A percentile compares a stretch with the other conserved stretches of the same genome.
These are phyloP conservation scores for Pisolithus albus DNA, from an alignment of 768 basidiomycete genomes.

Conservation along the genomic window DNA sequence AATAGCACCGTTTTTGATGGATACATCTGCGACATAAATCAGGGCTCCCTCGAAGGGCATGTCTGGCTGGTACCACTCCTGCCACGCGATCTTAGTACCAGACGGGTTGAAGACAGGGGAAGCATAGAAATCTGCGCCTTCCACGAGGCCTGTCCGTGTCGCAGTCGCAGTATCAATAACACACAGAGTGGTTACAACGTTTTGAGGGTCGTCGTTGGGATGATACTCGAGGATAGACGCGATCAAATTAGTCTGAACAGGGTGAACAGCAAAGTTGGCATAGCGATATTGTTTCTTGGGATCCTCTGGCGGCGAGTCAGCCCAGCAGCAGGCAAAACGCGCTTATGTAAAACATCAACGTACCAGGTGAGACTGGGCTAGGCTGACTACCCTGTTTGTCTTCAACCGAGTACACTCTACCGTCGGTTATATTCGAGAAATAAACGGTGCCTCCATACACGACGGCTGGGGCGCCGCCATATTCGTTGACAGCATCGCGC, in stretches of 20 bases:
- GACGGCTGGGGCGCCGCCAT: slow-evolving; percentile 54
- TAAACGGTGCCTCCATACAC: slow-evolving; percentile 41
- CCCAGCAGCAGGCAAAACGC: too few species aligned
- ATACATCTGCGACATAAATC: slow-evolving; percentile 43
- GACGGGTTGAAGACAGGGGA: slow-evolving; percentile 49
- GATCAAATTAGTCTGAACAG: slow-evolving; percentile 41
- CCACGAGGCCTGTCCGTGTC: slow-evolving; percentile 34
- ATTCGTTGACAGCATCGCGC: slow-evolving; percentile 53
- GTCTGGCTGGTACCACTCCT: slow-evolving; percentile 57
- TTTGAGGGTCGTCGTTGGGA: slow-evolving; percentile 35
- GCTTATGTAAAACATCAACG: slow-evolving; percentile 3
- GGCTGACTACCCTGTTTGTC: slow-evolving; percentile 24
- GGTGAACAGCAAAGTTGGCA: slow-evolving; percentile 51
- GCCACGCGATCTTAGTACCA: slow-evolving; percentile 50
- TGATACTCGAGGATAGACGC: slow-evolving; percentile 65
- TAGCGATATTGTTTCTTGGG: slow-evolving; percentile 29
- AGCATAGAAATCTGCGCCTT: slow-evolving; percentile 64
- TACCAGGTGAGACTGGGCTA: slow-evolving; percentile 52
- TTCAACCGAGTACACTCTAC: slow-evolving; percentile 40
- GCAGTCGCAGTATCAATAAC: slow-evolving; percentile 41
- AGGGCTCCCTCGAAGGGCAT: slow-evolving; percentile 63
- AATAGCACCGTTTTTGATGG: slow-evolving; percentile 5
- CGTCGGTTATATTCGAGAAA: slow-evolving; percentile 51
- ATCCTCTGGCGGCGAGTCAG: neutral
- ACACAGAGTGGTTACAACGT: slow-evolving; percentile 43